A percentile compares a stretch with the other conserved stretches of the same genome.
Conservation (phyloP, 1,139 yeast species). For the Diutina mesorugosa region DNA sequence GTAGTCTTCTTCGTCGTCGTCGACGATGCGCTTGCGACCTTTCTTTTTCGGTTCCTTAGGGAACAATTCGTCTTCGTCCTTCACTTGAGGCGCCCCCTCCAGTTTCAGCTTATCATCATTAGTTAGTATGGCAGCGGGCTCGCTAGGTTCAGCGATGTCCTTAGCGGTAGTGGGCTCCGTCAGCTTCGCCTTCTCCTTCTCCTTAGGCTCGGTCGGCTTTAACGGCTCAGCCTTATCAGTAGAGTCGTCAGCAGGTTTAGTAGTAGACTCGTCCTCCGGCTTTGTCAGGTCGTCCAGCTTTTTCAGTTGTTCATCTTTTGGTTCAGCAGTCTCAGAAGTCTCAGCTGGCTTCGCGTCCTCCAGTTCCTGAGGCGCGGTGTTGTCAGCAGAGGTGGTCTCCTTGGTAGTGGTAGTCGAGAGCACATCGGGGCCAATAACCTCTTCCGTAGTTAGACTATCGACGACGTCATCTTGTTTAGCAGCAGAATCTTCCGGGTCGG, state of each 20-base stretch:
- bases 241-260: neutral
- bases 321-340: neutral
- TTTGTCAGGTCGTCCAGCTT: neutral
- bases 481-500: neutral
- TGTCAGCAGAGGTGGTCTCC: neutral
- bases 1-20: neutral
- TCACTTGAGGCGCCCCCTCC: neutral
- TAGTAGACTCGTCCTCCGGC: neutral
- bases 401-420: neutral
- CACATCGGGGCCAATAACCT: neutral
- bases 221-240: neutral
- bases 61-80: neutral
- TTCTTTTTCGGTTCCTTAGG: neutral
- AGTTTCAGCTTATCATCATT: neutral
- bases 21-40: constrained; percentile 1
- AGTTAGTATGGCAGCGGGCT: neutral
- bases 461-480: neutral
- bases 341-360: neutral
- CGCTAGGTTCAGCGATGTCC: neutral
- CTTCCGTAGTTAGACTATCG: neutral
- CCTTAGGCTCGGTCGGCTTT: neutral
- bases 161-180: neutral
- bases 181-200: neutral
- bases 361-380: neutral
- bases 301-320: neutral